Percentiles rank a stretch among this genome's conserved stretches.
Conservation (phyloP, 2,329 filamentous ascomycete genomes). For the Apiospora marii region DNA sequence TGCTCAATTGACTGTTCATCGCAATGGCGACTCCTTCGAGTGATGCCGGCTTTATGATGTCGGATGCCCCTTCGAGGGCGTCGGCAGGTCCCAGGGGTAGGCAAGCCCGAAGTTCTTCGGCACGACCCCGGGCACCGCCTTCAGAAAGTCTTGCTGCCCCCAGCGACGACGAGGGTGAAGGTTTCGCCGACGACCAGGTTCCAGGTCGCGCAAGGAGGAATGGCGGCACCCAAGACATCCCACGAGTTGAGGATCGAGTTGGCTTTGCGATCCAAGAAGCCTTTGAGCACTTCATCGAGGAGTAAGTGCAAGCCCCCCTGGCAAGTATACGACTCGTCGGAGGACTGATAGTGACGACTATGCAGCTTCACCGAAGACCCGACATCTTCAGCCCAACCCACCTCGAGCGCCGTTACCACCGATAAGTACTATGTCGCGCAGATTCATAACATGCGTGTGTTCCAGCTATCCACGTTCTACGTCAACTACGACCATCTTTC, state of each 20-base stretch:
- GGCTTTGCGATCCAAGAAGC: conserved; percentile 77
- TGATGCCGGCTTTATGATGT: conserved; percentile 65
- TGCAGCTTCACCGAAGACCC: conserved; percentile 71
- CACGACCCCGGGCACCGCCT: conserved; percentile 64
- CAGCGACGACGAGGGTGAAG: conserved; percentile 66
- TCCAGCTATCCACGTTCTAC: conserved; percentile 84
- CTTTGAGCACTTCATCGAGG: conserved; percentile 83
- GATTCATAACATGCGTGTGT: conserved; percentile 78
- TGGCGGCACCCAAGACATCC: conserved; percentile 60
- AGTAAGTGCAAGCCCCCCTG: conserved; percentile 54
- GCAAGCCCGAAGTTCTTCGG: conserved; percentile 58
- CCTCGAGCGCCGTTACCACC: conserved; percentile 75
- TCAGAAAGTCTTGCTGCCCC: conserved; percentile 67
- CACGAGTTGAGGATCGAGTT: conserved; percentile 78
- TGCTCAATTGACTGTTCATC: conserved; percentile 1
- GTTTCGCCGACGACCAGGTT: conserved; percentile 71
- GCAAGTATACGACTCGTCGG: conserved; percentile 15
- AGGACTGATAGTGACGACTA: not conserved
- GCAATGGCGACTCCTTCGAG: conserved; percentile 63
- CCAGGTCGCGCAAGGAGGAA: conserved; percentile 58
- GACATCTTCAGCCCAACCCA: conserved; percentile 65
- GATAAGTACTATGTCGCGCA: conserved; percentile 88
- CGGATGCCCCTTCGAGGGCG: conserved; percentile 57
- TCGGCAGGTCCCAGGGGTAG: conserved; percentile 53
- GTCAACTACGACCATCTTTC: conserved; percentile 87